Evolutionary conservation across 2,329 filamentous ascomycete genomes (phyloP), one percentile per base, ranked within the genome.

Genomic region (Botrytis byssoidea): DNA sequence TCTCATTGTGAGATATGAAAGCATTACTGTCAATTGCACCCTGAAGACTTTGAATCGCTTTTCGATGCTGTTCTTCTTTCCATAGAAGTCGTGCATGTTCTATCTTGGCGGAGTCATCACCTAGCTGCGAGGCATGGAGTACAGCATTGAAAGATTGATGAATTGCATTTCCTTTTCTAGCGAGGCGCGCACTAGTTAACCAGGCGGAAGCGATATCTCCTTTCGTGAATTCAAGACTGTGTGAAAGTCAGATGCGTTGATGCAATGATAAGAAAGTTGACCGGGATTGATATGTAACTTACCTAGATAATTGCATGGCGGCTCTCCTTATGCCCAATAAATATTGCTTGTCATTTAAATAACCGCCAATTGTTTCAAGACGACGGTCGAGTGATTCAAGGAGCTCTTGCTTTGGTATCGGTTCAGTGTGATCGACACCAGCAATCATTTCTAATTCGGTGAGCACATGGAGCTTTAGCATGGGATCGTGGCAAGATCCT

Each of bases 71-170:
- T 0, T 94, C 93, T 81, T 98, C 94, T 78, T 93, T 94, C 94
- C 96, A 99, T 12, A 98, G 85, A 44, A 99, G 86, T 74, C 95
- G 91, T 2, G 96, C 94, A 81, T 99, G 95, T 81, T 99, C 97
- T 75, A 99, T 96, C 16, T 93, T 95, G 18, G 95, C 94, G 3
- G 93, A 93, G 74, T 92, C 91, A 77, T 97, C 94, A 32, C 93
- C 93, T 18, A 97, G 88, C 75, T 92, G 89, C 35, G 93, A 92
- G 18, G 97, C 96, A 82, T 96, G 94, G 3, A 98, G 87, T 37
- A 98, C 94, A 22, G 95, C 94, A 81, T 97, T 96, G 84, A 98
- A 97, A 0, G 96, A 97, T 78, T 95, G 94, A 72, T 94, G 91
- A 71, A 91, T 91, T 25, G 92, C 92, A 75, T 93, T 92, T 12